Evolutionary conservation across 2,329 filamentous ascomycete genomes (phyloP).

Genomic region (Sphaerulina musiva): DNA sequence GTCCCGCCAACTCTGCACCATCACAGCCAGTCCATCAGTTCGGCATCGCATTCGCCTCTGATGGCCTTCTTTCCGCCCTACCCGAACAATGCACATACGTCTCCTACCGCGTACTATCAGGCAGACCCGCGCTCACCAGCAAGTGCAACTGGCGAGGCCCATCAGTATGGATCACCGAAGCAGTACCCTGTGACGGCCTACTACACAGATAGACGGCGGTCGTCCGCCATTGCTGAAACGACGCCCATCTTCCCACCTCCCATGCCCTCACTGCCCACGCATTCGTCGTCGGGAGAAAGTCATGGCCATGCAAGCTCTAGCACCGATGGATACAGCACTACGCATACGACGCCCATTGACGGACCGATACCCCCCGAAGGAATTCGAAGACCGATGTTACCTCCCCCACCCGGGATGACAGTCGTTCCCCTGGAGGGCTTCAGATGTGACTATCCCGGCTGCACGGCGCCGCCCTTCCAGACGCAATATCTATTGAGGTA

Average conservation of each 20-base stretch:
- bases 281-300: constrained; percentile 30
- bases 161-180: constrained; percentile 25
- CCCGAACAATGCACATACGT: constrained; percentile 24
- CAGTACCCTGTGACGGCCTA: constrained; percentile 18
- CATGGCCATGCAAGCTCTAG: constrained; percentile 27
- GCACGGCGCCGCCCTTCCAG: constrained; percentile 66
- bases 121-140: constrained; percentile 24
- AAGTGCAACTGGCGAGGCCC: constrained; percentile 22
- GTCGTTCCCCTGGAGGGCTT: constrained; percentile 41
- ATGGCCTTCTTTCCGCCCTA: constrained; percentile 23
- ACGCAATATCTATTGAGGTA: constrained; percentile 70
- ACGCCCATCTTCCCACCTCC: constrained; percentile 14
- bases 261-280: constrained; percentile 24
- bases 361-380: constrained; percentile 28
- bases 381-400: constrained; percentile 24
- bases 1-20: constrained; percentile 18
- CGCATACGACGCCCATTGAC: constrained; percentile 33
- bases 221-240: constrained; percentile 18
- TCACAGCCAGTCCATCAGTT: constrained; percentile 28
- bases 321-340: constrained; percentile 32
- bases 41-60: constrained; percentile 28
- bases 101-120: constrained; percentile 20
- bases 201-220: constrained; percentile 21
- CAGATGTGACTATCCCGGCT: constrained; percentile 57
- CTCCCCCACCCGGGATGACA: constrained; percentile 34